Evolutionary conservation across 257 asterid species (phyloP), one percentile per base, ranked within the genome.

Genomic region (Avicennia marina): DNA sequence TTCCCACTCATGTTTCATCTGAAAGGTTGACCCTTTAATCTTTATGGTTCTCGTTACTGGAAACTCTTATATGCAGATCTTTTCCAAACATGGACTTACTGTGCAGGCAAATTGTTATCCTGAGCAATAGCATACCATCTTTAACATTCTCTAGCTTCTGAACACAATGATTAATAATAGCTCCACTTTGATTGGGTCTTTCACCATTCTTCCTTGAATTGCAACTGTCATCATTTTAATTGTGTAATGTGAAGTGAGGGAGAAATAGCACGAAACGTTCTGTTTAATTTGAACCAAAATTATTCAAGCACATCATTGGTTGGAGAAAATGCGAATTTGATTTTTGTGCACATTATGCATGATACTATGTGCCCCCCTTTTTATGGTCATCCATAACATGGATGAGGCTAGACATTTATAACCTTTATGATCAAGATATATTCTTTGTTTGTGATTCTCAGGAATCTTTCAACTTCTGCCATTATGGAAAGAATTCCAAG

Each of bases 401-500:
- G 47, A 46, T 53, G 24, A 46, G 2, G 8, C n/a, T 40, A 42
- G 43, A 10, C 13, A 17, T 49, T 50, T 17, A 20, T 29, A 56
- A 52, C 58, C 32, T 42, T 40, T 56, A 16, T 62, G 57, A 44
- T 69, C 34, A 24, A 47, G 27, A 21, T 52, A 36, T 26, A 24
- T 16, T 46, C 38, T 46, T 17, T 36, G 44, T 50, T 51, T 26
- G 29, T 52, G 51, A 47, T 40, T 40, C 72, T 36, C 82, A 90
- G 98, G 80, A 81, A 81, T 69, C 69, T 86, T 68, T 75, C 99
- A 61, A 93, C 99, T 69, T 83, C 99, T 43, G 99, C 99, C 51
- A 84, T 93, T 41, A 93, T 93, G 97, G 95, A 93, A 76, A 87
- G 98, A 74, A 90, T 90, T 55, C 96, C 98, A 59, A 87, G 98